Evolutionary conservation across 2,329 filamentous ascomycete genomes (phyloP).

Genomic region (Botrytis tulipae): DNA sequence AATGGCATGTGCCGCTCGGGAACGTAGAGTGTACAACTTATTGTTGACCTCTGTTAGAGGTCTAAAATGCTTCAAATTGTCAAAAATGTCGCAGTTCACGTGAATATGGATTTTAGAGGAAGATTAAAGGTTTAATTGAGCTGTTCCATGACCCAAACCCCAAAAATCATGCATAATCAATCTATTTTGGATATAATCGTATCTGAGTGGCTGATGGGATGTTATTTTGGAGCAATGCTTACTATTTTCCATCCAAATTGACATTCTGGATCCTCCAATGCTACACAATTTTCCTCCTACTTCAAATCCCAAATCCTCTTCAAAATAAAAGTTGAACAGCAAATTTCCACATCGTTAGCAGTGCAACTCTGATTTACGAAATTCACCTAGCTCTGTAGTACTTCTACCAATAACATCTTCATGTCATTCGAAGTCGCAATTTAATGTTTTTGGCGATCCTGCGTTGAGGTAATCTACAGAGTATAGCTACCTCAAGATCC

Average conservation of each 20-base stretch:
- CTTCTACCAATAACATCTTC: background rate
- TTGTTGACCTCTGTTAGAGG: background rate
- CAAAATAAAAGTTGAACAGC: background rate
- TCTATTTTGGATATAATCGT: background rate
- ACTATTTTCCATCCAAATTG: background rate
- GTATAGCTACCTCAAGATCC: slow-evolving; percentile 6
- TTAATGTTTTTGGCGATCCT: background rate
- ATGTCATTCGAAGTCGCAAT: background rate
- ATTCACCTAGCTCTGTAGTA: background rate
- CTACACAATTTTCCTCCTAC: slow-evolving; percentile 5
- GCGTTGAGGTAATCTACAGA: background rate
- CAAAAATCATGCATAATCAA: background rate
- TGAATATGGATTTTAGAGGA: background rate
- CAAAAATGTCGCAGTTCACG: background rate
- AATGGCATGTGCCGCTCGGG: background rate
- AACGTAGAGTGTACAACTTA: background rate
- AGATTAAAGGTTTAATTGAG: background rate
- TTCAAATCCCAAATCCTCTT: slow-evolving; percentile 3
- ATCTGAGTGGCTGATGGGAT: background rate
- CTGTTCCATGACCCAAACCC: background rate
- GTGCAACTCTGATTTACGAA: slow-evolving; percentile 7
- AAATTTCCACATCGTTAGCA: slow-evolving; percentile 16
- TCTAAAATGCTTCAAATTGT: background rate
- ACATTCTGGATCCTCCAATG: slow-evolving; percentile 1
- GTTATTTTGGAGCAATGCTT: background rate